Evolutionary conservation across 2,329 filamentous ascomycete genomes (phyloP), one percentile per base, ranked within the genome.

Genomic region (Diaporthe velutina): DNA sequence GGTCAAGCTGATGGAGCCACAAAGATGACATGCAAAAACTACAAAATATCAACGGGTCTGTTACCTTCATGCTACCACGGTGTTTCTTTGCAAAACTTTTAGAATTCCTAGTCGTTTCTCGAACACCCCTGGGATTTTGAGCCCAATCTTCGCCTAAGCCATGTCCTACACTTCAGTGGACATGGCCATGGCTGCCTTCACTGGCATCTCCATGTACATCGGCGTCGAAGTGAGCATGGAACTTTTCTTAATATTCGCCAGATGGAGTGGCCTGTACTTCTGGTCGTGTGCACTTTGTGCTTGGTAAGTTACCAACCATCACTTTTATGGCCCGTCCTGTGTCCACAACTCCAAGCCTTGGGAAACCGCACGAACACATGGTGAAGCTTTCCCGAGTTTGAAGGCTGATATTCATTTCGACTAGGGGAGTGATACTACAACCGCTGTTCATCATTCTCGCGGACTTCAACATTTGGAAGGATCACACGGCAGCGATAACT

Each of bases 281-380:
- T 55, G 52, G 52, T 55, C 52, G 52, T 55, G 52, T 55, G 25
- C 52, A 28, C 28, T 55, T 33, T 55, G 52, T 55, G 52, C 28
- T 19, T 55, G 52, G 52, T 55, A 15, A 55, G 52, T 30, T n/a
- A n/a, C n/a, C n/a, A 33, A 17, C 8, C 52, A 30, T 25, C 25
- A 33, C 8, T 13, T n/a, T 28, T n/a, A 52, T 22, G 22, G 22
- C n/a, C 22, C 22, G 22, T 52, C 13, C 6, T 55, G 4, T 30
- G 52, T 9, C 8, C 52, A 19, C 28, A 15, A 12, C 28, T 55
- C 52, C 25, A 28, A 13, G 9, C 9, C 50, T 25, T 25, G 50
- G 13, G 50, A 10, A n/a, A 52, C 50, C 9, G 7, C 3, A 28
- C 12, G n/a, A 15, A 28, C 15, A 33, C 25, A 15, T 19, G 25